These are phyloP conservation scores for Rhynchosporium agropyri DNA, from an alignment of 2,329 filamentous ascomycete genomes.

Conservation along the genomic window DNA sequence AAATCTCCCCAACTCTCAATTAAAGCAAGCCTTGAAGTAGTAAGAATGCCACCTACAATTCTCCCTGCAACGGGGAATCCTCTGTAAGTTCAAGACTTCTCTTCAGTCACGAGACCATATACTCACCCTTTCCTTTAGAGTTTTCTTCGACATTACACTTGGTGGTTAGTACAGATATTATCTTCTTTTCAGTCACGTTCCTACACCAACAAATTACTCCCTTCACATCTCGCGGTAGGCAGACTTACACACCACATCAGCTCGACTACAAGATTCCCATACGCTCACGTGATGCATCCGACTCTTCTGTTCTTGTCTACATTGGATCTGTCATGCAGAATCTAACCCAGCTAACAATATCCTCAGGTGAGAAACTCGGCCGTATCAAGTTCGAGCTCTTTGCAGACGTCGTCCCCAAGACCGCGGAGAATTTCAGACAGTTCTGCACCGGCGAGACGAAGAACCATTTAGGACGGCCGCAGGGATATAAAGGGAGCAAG, in stretches of 20 bases:
- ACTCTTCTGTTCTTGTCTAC: no score
- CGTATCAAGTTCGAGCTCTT: slow-evolving; percentile 91
- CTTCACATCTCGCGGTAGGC: slow-evolving; percentile 37
- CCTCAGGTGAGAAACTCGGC: slow-evolving; percentile 79
- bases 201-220: not conserved
- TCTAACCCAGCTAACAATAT: not conserved
- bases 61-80: slow-evolving; percentile 49
- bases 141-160: slow-evolving; percentile 74
- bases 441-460: slow-evolving; percentile 95
- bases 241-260: not conserved
- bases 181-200: slow-evolving; percentile 6
- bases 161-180: slow-evolving; percentile 59
- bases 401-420: slow-evolving; percentile 79
- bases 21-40: not conserved
- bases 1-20: not conserved
- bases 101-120: slow-evolving; percentile 24
- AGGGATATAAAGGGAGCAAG: slow-evolving; percentile 93
- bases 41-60: slow-evolving; percentile 44
- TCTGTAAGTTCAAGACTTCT: slow-evolving; percentile 43
- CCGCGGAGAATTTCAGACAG: slow-evolving; percentile 94
- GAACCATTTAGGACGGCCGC: slow-evolving; percentile 72
- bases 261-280: not conserved
- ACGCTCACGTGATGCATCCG: no score
- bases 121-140: slow-evolving; percentile 30
- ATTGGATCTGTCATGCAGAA: no score